Evolutionary conservation across 257 asterid species (phyloP).

Genomic region (Cordia subcordata): DNA sequence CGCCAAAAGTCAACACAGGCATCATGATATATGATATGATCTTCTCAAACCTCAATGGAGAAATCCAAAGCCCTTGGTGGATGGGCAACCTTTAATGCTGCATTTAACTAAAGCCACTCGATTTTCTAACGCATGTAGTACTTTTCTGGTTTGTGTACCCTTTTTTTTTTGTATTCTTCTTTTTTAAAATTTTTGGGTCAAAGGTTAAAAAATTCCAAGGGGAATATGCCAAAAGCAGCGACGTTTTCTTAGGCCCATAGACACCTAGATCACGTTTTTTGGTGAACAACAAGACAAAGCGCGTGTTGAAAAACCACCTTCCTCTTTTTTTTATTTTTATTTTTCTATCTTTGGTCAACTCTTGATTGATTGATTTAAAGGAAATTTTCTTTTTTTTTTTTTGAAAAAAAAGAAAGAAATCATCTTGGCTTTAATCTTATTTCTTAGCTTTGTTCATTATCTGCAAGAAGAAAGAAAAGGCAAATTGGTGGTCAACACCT

Average conservation of each 20-base stretch:
- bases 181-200: too few species aligned
- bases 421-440: slow-evolving; percentile 11
- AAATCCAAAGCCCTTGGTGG: slow-evolving; percentile 33
- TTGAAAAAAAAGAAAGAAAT: neutral
- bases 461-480: slow-evolving; percentile 1
- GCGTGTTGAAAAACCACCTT: neutral
- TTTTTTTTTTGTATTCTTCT: too few species aligned
- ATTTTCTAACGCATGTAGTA: neutral
- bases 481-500: slow-evolving; percentile 19
- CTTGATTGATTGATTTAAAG: slow-evolving; percentile 22
- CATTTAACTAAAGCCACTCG: slow-evolving; percentile 16
- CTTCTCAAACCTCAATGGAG: slow-evolving; percentile 1
- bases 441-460: slow-evolving; percentile 17
- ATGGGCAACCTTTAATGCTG: slow-evolving; percentile 36
- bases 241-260: neutral
- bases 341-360: slow-evolving; percentile 61
- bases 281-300: neutral
- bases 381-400: too few species aligned
- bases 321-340: too few species aligned
- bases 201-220: slow-evolving; percentile 16
- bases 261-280: too few species aligned
- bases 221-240: slow-evolving; percentile 2
- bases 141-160: slow-evolving; percentile 7
- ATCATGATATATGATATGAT: neutral
- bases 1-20: slow-evolving; percentile 10